Evolutionary conservation across 2,329 filamentous ascomycete species (phyloP).

Genomic region (Metarhizium anisopliae): DNA sequence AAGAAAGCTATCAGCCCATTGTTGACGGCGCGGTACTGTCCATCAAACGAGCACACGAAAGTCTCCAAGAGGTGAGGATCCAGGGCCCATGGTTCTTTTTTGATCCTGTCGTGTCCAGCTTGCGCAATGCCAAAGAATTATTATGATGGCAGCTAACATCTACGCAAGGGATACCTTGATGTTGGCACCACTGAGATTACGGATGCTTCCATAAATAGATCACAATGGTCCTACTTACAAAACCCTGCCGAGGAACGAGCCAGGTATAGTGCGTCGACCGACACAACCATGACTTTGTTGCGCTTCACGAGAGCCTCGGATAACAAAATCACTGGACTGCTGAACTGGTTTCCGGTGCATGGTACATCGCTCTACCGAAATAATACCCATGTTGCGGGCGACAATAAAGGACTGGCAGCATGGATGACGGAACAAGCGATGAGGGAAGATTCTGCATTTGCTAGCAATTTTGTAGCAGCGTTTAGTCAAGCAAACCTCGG

Average conservation of each 20-base stretch:
- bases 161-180: conserved; percentile 52
- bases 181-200: conserved; percentile 60
- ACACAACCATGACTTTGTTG: conserved; percentile 62
- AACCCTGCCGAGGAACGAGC: conserved; percentile 71
- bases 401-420: conserved; percentile 92
- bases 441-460: conserved; percentile 41
- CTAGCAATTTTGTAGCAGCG: conserved; percentile 70
- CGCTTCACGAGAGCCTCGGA: conserved; percentile 68
- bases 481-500: conserved; percentile 90
- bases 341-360: conserved; percentile 93
- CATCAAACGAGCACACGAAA: conserved; percentile 66
- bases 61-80: conserved; percentile 31
- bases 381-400: conserved; percentile 81
- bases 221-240: conserved; percentile 76
- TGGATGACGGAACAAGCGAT: conserved; percentile 71
- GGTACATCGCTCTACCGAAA: conserved; percentile 87
- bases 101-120: not conserved
- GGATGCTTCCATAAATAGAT: conserved; percentile 82
- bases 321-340: conserved; percentile 64
- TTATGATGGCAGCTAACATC: not conserved
- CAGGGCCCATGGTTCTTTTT: not conserved
- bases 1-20: conserved; percentile 80
- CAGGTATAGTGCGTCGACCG: conserved; percentile 48
- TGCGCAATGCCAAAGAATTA: not conserved
- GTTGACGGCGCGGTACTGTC: conserved; percentile 78